A percentile compares a stretch with the other conserved stretches of the same genome.
These are phyloP conservation scores for Hylodesmum podocarpum DNA, from an alignment of 306 rosid genomes.

Conservation along the genomic window DNA sequence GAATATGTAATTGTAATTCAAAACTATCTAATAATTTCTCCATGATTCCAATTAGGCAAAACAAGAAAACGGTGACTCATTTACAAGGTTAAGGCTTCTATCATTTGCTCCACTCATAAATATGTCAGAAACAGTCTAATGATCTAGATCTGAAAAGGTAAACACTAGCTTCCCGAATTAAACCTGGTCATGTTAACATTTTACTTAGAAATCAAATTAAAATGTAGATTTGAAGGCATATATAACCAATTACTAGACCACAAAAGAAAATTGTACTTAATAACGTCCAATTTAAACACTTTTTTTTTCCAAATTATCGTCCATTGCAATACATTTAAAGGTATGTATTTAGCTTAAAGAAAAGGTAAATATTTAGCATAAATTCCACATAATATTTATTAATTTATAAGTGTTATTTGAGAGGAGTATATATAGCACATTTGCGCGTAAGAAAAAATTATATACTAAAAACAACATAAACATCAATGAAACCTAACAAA, in stretches of 20 bases:
- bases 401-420: not conserved
- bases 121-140: not conserved
- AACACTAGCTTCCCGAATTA: not conserved
- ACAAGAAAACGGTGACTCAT: not conserved
- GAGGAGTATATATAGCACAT: not conserved
- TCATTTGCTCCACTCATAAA: not conserved
- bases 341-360: not conserved
- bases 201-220: not conserved
- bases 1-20: too few species aligned
- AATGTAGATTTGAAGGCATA: conserved; percentile 6
- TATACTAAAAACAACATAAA: not conserved
- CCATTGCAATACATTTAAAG: not conserved
- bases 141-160: not conserved
- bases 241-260: not conserved
- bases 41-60: not conserved
- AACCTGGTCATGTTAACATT: not conserved
- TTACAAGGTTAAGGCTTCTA: not conserved
- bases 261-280: not conserved
- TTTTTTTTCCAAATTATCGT: not conserved
- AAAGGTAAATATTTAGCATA: not conserved
- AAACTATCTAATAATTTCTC: too few species aligned
- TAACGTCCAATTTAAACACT: not conserved
- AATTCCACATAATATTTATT: not conserved
- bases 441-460: not conserved
- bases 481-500: not conserved